Percentiles rank a stretch among this genome's conserved stretches.
These are phyloP conservation scores for Botrytis elliptica DNA, from an alignment of 2,329 filamentous ascomycete species.

Conservation along the genomic window DNA sequence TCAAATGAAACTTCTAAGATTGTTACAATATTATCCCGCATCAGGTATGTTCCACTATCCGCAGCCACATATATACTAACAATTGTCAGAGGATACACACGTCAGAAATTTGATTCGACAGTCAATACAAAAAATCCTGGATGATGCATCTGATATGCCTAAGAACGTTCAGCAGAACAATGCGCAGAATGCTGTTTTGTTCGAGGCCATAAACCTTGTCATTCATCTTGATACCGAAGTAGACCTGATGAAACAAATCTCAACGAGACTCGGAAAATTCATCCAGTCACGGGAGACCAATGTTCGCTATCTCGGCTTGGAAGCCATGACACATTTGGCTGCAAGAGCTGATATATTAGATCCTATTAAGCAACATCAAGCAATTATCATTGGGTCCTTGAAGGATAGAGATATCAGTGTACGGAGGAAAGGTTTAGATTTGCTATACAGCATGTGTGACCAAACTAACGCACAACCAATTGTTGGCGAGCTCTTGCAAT, in stretches of 20 bases:
- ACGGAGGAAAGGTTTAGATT: constrained; percentile 87
- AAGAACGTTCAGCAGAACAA: constrained; percentile 99
- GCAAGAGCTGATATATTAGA: constrained; percentile 91
- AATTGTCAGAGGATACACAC: constrained; percentile 75
- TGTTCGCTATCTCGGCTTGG: constrained; percentile 89
- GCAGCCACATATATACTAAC: constrained; percentile 23
- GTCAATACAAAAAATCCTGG: constrained; percentile 85
- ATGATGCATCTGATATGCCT: constrained; percentile 85
- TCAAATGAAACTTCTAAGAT: constrained; percentile 86
- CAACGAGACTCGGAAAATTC: constrained; percentile 84
- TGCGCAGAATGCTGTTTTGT: constrained; percentile 94
- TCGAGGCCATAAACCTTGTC: constrained; percentile 97
- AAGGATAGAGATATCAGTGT: constrained; percentile 97
- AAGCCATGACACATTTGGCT: constrained; percentile 97
- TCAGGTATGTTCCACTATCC: constrained; percentile 60
- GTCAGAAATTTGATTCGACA: constrained; percentile 89
- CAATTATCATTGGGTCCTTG: constrained; percentile 89
- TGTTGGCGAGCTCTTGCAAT: constrained; percentile 88
- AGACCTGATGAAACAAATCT: constrained; percentile 94
- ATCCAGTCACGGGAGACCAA: constrained; percentile 97
- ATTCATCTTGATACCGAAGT: constrained; percentile 97
- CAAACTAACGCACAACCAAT: constrained; percentile 90
- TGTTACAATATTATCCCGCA: constrained; percentile 94
- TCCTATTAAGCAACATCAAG: constrained; percentile 97
- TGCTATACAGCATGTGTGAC: constrained; percentile 99